A percentile compares a stretch with the other conserved stretches of the same genome.
Conservation (phyloP, 2,329 filamentous ascomycete genomes). For the Triangularia setosa region DNA sequence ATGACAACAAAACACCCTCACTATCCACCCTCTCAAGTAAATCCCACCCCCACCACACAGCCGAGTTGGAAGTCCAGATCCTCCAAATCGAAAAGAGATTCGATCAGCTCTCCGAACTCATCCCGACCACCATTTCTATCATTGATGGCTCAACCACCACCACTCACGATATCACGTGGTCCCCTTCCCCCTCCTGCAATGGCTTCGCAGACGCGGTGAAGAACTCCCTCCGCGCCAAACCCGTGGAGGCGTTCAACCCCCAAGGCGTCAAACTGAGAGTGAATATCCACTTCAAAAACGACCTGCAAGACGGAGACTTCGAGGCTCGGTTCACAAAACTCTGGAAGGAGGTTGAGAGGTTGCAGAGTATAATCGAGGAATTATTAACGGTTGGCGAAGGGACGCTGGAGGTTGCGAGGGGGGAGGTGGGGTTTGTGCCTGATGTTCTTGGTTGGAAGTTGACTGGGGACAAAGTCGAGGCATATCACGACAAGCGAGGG, state of each 20-base stretch:
- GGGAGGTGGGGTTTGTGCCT: neutral
- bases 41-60: neutral
- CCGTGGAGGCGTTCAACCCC: neutral
- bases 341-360: neutral
- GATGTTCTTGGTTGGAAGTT: neutral
- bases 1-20: neutral
- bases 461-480: neutral
- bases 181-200: neutral
- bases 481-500: neutral
- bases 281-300: neutral
- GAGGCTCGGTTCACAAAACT: neutral
- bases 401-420: neutral
- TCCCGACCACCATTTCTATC: neutral
- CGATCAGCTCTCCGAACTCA: neutral
- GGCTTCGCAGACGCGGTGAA: neutral
- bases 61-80: neutral
- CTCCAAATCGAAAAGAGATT: neutral
- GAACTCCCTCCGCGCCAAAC: neutral
- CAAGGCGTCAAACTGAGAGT: neutral
- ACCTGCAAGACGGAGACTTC: neutral
- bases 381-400: neutral
- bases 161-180: neutral
- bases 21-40: neutral
- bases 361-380: neutral
- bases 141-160: neutral